These are phyloP conservation scores for Gonapodya sp. DNA, from an alignment of 192 early-diverging fungal genomes.

Conservation along the genomic window DNA sequence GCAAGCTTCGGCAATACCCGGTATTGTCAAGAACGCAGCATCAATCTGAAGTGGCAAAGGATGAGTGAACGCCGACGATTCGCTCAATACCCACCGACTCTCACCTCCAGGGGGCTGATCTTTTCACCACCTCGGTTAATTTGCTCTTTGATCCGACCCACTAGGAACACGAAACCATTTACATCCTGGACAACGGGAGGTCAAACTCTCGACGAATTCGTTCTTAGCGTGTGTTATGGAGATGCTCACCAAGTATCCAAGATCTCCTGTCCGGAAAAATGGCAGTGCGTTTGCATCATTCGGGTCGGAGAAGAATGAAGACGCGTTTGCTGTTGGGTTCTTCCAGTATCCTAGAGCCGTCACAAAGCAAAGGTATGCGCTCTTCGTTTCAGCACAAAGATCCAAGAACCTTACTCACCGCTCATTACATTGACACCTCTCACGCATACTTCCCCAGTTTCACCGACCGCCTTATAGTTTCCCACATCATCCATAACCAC, in stretches of 20 bases:
- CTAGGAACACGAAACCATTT: conserved; percentile 68
- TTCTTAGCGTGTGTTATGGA: background rate
- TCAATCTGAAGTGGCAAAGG: background rate
- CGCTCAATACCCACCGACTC: background rate
- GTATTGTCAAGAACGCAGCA: conserved; percentile 51
- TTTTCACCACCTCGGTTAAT: conserved; percentile 88
- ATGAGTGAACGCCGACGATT: background rate
- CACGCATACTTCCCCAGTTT: conserved; percentile 74
- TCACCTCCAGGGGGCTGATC: conserved; percentile 80
- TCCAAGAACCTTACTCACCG: conserved; percentile 22
- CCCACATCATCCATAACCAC: conserved; percentile 49
- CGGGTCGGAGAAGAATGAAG: conserved; percentile 46
- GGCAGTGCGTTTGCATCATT: conserved; percentile 18
- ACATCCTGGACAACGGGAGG: conserved; percentile 71
- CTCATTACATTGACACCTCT: conserved; percentile 71
- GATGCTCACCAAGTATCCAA: background rate
- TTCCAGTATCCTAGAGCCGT: conserved; percentile 57
- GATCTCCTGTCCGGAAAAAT: conserved; percentile 61
- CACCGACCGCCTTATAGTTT: conserved; percentile 16
- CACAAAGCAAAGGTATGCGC: background rate
- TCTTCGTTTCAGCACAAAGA: too few relatives aligned
- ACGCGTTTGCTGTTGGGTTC: conserved; percentile 53
- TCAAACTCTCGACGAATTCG: conserved; percentile 21
- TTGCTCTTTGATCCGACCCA: conserved; percentile 80
- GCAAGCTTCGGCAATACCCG: conserved; percentile 60